Evolutionary conservation across 805 yeast species (phyloP).

Genomic region (Isabelozyma heimii): DNA sequence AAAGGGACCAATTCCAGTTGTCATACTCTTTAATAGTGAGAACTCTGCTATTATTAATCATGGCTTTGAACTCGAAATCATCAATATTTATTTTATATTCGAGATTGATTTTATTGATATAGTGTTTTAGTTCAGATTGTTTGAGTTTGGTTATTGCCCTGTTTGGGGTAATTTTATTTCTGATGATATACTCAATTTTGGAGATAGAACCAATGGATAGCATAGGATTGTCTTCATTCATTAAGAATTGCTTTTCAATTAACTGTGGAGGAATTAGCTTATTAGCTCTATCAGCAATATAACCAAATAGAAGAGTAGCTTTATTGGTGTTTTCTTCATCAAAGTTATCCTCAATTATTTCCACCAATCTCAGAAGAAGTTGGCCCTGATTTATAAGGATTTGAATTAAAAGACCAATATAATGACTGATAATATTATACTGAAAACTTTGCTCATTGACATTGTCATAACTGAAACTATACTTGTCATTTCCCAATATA

Average conservation of each 20-base stretch:
- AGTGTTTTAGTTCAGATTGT: conserved; percentile 27
- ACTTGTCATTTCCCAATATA: neutral
- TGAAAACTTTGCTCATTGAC: conserved; percentile 8
- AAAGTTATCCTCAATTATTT: conserved; percentile 37
- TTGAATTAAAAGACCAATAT: conserved; percentile 57
- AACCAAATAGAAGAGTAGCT: conserved; percentile 63
- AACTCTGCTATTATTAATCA: conserved; percentile 68
- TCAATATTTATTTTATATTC: conserved; percentile 36
- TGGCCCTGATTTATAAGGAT: conserved; percentile 53
- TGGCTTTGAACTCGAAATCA: conserved; percentile 62
- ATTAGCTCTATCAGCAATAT: conserved; percentile 53
- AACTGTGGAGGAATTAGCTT: conserved; percentile 53
- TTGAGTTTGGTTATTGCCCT: conserved; percentile 13
- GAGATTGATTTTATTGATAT: conserved; percentile 18
- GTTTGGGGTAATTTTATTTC: conserved; percentile 31
- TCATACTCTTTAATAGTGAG: conserved; percentile 73
- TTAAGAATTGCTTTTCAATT: conserved; percentile 12
- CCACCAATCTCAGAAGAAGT: conserved; percentile 46
- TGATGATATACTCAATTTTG: conserved; percentile 46
- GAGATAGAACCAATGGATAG: conserved; percentile 38
- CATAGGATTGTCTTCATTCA: conserved; percentile 8
- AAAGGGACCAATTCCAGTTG: conserved; percentile 84
- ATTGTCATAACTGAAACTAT: conserved; percentile 9
- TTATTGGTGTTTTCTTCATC: conserved; percentile 51
- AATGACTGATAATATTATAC: conserved; percentile 51